phyloP scores from a whole-genome alignment of 2,329 filamentous ascomycete species.

The Myriosclerotinia scirpicola region DNA sequence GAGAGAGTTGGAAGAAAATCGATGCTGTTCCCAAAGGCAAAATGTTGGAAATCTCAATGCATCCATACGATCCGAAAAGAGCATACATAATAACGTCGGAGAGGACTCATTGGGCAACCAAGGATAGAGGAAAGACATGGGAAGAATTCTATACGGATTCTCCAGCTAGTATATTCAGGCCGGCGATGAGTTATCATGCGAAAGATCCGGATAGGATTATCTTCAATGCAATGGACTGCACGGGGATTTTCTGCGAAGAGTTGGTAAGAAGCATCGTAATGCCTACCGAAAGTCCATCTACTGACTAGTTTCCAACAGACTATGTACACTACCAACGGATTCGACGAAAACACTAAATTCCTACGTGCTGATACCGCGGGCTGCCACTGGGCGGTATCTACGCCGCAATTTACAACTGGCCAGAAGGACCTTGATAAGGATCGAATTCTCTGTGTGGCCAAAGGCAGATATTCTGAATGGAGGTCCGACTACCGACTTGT shows the following conservation, averaged over 20 bases:
- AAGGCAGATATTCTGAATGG: slow-evolving; percentile 68
- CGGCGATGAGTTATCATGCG: slow-evolving; percentile 75
- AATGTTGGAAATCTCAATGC: slow-evolving; percentile 66
- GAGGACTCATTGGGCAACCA: slow-evolving; percentile 77
- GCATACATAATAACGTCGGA: slow-evolving; percentile 76
- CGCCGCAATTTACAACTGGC: slow-evolving; percentile 70
- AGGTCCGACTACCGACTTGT: slow-evolving; percentile 75
- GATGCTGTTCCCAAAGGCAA: slow-evolving; percentile 63
- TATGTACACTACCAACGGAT: slow-evolving; percentile 82
- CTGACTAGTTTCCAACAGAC: slow-evolving; percentile 39
- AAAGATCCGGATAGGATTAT: slow-evolving; percentile 81
- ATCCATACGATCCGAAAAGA: slow-evolving; percentile 73
- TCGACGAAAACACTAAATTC: slow-evolving; percentile 63
- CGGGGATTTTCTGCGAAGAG: slow-evolving; percentile 62
- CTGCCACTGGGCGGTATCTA: slow-evolving; percentile 85
- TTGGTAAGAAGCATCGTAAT: slow-evolving; percentile 41
- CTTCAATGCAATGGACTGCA: slow-evolving; percentile 73
- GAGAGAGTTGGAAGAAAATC: slow-evolving; percentile 70
- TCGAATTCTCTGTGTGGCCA: slow-evolving; percentile 77
- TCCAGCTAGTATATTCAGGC: slow-evolving; percentile 54
- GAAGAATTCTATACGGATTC: slow-evolving; percentile 64
- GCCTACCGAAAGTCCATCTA: neutral
- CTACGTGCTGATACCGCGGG: slow-evolving; percentile 69
- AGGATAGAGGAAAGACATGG: slow-evolving; percentile 82
- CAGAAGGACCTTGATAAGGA: slow-evolving; percentile 63